Evolutionary conservation across 257 asterid genomes (phyloP).

Genomic region (Capsicum chinense): DNA sequence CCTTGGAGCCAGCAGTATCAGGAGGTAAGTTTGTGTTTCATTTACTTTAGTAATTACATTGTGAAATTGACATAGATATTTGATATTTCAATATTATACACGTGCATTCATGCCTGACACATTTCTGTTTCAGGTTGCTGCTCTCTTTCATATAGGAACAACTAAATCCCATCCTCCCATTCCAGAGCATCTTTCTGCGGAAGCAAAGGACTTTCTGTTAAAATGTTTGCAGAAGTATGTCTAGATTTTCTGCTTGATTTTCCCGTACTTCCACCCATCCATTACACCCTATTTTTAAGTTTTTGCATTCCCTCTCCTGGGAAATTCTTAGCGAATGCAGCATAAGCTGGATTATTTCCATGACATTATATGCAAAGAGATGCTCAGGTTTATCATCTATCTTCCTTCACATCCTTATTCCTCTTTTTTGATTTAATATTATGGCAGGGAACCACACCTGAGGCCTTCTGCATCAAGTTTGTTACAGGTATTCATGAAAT

Average conservation of each 20-base stretch:
- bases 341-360: conserved; percentile 29
- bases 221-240: conserved; percentile 92
- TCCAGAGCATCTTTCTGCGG: conserved; percentile 93
- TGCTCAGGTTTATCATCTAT: conserved; percentile 25
- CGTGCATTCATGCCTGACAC: background rate
- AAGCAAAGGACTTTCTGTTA: conserved; percentile 85
- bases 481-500: conserved; percentile 64
- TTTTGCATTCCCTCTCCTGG: conserved; percentile 17
- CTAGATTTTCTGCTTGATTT: conserved; percentile 24
- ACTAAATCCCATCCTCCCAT: conserved; percentile 99
- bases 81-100: background rate
- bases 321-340: background rate
- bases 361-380: background rate
- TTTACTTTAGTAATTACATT: conserved; percentile 21
- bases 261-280: background rate
- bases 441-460: conserved; percentile 84
- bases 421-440: conserved; percentile 35
- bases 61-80: conserved; percentile 12
- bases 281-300: background rate
- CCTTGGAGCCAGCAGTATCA: conserved; percentile 99
- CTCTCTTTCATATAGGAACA: conserved; percentile 95
- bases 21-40: conserved; percentile 47
- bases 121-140: conserved; percentile 77
- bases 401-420: conserved; percentile 26
- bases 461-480: conserved; percentile 86